Evolutionary conservation across 2,329 filamentous ascomycete species (phyloP).

Genomic region (Xenoacremonium recifei): DNA sequence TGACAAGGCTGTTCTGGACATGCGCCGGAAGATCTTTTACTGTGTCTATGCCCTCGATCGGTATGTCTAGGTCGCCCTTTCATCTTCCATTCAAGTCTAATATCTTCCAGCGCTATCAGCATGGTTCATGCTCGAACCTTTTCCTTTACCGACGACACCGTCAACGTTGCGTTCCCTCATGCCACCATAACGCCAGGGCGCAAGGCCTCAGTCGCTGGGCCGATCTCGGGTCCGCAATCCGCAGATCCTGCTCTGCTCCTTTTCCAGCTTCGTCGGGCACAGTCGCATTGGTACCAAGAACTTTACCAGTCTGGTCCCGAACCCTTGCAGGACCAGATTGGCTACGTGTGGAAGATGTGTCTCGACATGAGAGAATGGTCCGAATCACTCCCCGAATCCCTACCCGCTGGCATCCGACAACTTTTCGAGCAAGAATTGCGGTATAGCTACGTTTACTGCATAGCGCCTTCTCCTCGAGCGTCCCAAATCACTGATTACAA

Average conservation of each 20-base stretch:
- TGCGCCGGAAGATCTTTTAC: slow-evolving; percentile 82
- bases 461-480: slow-evolving; percentile 75
- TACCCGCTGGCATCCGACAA: slow-evolving; percentile 64
- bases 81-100: slow-evolving; percentile 15
- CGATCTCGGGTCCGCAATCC: slow-evolving; percentile 45
- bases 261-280: slow-evolving; percentile 78
- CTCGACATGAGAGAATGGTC: slow-evolving; percentile 79
- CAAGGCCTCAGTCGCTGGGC: slow-evolving; percentile 39
- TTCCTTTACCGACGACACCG: slow-evolving; percentile 88
- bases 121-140: slow-evolving; percentile 86
- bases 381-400: slow-evolving; percentile 66
- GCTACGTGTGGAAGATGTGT: slow-evolving; percentile 75
- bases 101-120: slow-evolving; percentile 67
- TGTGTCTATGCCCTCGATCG: slow-evolving; percentile 88
- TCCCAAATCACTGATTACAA: slow-evolving; percentile 74
- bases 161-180: slow-evolving; percentile 75
- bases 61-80: slow-evolving; percentile 43
- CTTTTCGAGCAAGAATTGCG: slow-evolving; percentile 86
- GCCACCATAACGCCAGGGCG: slow-evolving; percentile 40
- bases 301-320: slow-evolving; percentile 77
- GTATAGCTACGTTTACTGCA: slow-evolving; percentile 87
- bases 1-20: slow-evolving; percentile 69
- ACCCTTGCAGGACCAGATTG: slow-evolving; percentile 65
- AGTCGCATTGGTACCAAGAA: slow-evolving; percentile 87
- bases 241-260: slow-evolving; percentile 73